Evolutionary conservation across 1,284 basidiomycete species (phyloP).

Genomic region (Ceratobasidium sp.): DNA sequence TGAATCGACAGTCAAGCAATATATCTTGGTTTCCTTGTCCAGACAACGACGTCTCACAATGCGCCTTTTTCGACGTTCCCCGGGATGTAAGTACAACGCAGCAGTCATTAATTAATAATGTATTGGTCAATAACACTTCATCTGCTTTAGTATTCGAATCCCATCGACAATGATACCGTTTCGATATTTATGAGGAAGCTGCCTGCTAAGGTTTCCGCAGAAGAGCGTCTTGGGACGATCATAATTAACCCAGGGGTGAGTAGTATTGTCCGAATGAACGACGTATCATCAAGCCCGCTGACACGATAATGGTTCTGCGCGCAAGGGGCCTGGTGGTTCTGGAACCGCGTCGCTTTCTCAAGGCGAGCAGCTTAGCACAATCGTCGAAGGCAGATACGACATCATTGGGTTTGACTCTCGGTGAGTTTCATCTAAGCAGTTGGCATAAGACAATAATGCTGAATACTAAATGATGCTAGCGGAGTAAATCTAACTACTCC

Average conservation of each 20-base stretch:
- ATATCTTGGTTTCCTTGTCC: slow-evolving; percentile 27
- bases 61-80: slow-evolving; percentile 33
- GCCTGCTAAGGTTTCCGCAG: slow-evolving; percentile 41
- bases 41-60: slow-evolving; percentile 21
- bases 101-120: not conserved
- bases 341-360: slow-evolving; percentile 40
- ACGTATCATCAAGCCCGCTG: no score
- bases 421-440: slow-evolving; percentile 16
- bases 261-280: no score
- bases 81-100: slow-evolving; percentile 4
- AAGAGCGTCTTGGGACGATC: slow-evolving; percentile 43
- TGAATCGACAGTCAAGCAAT: not conserved
- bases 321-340: slow-evolving; percentile 47
- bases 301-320: no score
- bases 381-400: slow-evolving; percentile 46
- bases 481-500: slow-evolving; percentile 15
- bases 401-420: slow-evolving; percentile 36
- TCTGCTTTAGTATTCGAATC: slow-evolving; percentile 27
- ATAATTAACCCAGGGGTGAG: slow-evolving; percentile 47
- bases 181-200: slow-evolving; percentile 48
- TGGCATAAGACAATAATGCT: not conserved
- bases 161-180: slow-evolving; percentile 28
- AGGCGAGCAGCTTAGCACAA: slow-evolving; percentile 8
- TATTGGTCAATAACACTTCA: not conserved
- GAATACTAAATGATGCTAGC: not conserved